Evolutionary conservation across 2,329 filamentous ascomycete species (phyloP).

Genomic region (Dryadomyces quercus-mongolicae): DNA sequence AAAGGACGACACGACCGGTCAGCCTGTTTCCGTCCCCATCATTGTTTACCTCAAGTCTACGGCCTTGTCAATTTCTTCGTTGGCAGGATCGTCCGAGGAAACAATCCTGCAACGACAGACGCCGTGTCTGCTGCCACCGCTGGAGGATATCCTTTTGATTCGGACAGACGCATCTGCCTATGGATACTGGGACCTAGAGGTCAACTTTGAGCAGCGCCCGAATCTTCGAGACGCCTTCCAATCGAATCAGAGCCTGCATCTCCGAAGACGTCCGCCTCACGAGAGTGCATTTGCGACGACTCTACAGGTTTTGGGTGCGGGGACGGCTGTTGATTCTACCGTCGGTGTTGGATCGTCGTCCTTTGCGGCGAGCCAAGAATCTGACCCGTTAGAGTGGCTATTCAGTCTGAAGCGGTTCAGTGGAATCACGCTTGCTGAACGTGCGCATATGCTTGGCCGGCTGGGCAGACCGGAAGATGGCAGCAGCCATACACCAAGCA

Average conservation of each 20-base stretch:
- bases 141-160: slow-evolving; percentile 49
- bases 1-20: slow-evolving; percentile 73
- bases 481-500: slow-evolving; percentile 26
- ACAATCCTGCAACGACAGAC: slow-evolving; percentile 30
- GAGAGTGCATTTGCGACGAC: slow-evolving; percentile 63
- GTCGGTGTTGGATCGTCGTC: neutral
- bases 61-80: slow-evolving; percentile 11
- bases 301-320: slow-evolving; percentile 54
- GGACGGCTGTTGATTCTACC: too few species aligned
- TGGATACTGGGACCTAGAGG: slow-evolving; percentile 67
- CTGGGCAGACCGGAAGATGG: slow-evolving; percentile 18
- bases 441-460: slow-evolving; percentile 44
- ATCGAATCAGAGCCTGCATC: slow-evolving; percentile 59
- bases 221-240: slow-evolving; percentile 52
- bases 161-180: slow-evolving; percentile 48
- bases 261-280: slow-evolving; percentile 57
- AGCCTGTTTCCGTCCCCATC: slow-evolving; percentile 64
- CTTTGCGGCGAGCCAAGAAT: slow-evolving; percentile 13
- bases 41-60: slow-evolving; percentile 42
- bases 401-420: slow-evolving; percentile 49
- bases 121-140: slow-evolving; percentile 51
- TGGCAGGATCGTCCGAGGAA: slow-evolving; percentile 22
- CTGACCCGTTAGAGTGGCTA: slow-evolving; percentile 57
- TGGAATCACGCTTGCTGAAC: slow-evolving; percentile 52
- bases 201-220: slow-evolving; percentile 58